Base-by-base conservation (phyloP, 2,329 filamentous ascomycete genomes). In the Fusarium staphyleae region DNA sequence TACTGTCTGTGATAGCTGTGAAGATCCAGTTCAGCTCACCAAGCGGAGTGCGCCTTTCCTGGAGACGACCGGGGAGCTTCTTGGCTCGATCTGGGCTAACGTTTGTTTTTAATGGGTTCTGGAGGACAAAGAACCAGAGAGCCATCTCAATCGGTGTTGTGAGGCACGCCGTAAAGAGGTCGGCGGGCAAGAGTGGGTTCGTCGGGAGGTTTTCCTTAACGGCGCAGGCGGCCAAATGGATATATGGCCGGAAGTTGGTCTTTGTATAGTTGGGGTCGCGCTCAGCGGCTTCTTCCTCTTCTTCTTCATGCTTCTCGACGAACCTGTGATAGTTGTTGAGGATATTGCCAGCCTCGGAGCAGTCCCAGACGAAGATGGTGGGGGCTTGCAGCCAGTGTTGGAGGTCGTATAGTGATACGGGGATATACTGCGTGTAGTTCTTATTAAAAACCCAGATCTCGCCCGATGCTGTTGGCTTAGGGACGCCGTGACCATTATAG, bases 361-460 rank as follows among this genome's bases (percentile, higher is more conserved):
- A 97, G 74, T 99, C 95, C 83, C 96, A 99, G 28, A 99, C 95
- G 69, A 96, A 99, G 35, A 99, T 87, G 55, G 93, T 96, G 0
- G 95, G 95, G 0, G 93, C 93, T 57, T 93, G 92, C 7, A 99
- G 85, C 95, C 95, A 99, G 52, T 90, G 88, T 74, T 98, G 93
- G 36, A 99, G 77, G 70, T 99, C 95, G 68, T 96, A 97, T 8
- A 99, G 78, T 1, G 93, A 96, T 35, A 99, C 90, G 0, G 95
- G 95, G 34, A 99, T 99, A 71, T 99, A 99, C 74, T 99, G 95
- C 0, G 95, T 99, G 72, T 97, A 99, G 64, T 91, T 98, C 66
- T 95, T 93, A 75, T 99, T 99, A 74, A 99, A 99, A 5, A 98
- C 96, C 95, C 95, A 99, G 15, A 99, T 96, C 73, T 99, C 95